Evolutionary conservation across 2,329 filamentous ascomycete species (phyloP).

Genomic region (Calonectria henricotiae): DNA sequence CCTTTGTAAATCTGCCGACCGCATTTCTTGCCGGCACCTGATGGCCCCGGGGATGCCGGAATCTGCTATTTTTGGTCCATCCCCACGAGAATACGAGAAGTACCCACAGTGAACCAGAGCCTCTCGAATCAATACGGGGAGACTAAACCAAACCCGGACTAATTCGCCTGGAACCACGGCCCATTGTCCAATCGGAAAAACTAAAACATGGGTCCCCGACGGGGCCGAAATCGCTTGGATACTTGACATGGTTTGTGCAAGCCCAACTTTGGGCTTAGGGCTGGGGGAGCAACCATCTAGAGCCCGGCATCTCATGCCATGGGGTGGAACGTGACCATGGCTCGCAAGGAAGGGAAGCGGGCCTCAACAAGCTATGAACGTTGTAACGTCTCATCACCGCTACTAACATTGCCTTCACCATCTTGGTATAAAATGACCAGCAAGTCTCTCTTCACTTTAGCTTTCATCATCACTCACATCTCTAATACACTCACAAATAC

Average conservation of each 20-base stretch:
- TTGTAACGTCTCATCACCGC: not conserved
- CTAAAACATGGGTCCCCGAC: not conserved
- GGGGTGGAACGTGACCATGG: not conserved
- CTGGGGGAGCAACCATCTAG: not conserved
- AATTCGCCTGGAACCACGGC: not conserved
- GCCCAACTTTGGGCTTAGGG: not conserved
- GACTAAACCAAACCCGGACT: not conserved
- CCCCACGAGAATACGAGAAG: not conserved
- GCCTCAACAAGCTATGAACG: constrained; percentile 22
- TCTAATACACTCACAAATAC: constrained; percentile 14
- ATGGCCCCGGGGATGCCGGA: not conserved
- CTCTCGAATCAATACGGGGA: not conserved
- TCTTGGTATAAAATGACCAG: constrained; percentile 47
- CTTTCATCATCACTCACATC: constrained; percentile 28
- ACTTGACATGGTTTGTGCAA: not conserved
- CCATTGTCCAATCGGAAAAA: not conserved
- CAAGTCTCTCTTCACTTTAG: constrained; percentile 35
- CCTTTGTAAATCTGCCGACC: not conserved
- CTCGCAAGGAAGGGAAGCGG: constrained; percentile 35
- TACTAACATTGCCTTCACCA: not conserved
- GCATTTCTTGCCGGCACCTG: not conserved
- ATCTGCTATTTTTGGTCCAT: not conserved
- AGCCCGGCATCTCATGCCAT: not conserved
- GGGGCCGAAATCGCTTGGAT: not conserved
- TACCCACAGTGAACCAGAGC: not conserved